Conservation (phyloP, 2,329 filamentous ascomycete genomes). For the Stagonosporopsis chrysanthemi region DNA sequence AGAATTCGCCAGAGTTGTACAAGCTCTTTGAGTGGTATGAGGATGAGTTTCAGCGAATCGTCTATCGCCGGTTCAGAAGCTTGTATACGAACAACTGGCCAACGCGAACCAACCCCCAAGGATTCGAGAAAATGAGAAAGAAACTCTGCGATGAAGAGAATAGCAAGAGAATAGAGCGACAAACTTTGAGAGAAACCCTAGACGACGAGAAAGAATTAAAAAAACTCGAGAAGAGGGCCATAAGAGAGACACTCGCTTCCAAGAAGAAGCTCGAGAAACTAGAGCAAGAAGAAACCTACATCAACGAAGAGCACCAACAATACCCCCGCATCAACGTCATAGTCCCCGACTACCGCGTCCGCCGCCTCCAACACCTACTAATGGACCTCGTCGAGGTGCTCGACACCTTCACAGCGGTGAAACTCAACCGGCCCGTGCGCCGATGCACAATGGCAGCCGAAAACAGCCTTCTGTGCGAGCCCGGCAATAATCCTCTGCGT, state of each 20-base stretch:
- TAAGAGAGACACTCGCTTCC: too few species aligned
- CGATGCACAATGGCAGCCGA: slow-evolving; percentile 2
- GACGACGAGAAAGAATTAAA: too few species aligned
- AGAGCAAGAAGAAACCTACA: not conserved
- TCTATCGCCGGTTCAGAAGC: slow-evolving; percentile 11
- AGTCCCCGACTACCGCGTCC: slow-evolving; percentile 15
- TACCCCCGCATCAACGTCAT: slow-evolving; percentile 13
- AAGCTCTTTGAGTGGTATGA: slow-evolving; percentile 13
- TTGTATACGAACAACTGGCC: slow-evolving; percentile 4
- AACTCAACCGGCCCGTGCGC: slow-evolving; percentile 9
- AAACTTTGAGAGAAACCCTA: too few species aligned
- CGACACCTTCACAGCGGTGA: slow-evolving; percentile 8
- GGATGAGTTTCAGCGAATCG: slow-evolving; percentile 13
- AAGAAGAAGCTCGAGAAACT: too few species aligned
- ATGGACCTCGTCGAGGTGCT: slow-evolving; percentile 12
- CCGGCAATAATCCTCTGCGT: not conserved
- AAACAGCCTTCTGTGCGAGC: too few species aligned
- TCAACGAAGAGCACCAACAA: not conserved
- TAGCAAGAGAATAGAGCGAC: too few species aligned
- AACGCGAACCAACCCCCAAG: slow-evolving; percentile 5
- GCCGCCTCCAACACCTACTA: slow-evolving; percentile 17
- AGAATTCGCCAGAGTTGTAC: too few species aligned
- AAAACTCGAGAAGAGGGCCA: too few species aligned
- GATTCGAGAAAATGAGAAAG: not conserved
- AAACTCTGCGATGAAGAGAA: too few species aligned